phyloP scores from a whole-genome alignment of 768 basidiomycete species.

The Tulasnella sp. region DNA sequence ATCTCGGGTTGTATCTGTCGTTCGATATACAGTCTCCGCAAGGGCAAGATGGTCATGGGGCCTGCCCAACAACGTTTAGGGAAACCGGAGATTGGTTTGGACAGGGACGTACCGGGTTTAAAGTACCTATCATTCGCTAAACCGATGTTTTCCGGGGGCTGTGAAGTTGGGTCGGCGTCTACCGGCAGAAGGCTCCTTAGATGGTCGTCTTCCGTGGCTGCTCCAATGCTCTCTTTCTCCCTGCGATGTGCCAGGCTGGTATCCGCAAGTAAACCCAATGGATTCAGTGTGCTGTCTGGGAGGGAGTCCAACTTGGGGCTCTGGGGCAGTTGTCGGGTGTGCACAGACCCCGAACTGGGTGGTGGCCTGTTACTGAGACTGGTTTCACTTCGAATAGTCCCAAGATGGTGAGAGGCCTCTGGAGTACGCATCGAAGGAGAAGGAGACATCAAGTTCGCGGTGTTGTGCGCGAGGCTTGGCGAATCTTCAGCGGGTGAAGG shows the following conservation, averaged over 20 bases:
- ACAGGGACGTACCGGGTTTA: constrained; percentile 56
- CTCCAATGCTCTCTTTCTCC: constrained; percentile 29
- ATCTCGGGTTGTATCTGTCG: constrained; percentile 88
- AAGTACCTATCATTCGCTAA: constrained; percentile 84
- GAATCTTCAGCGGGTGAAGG: constrained; percentile 31
- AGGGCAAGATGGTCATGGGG: constrained; percentile 77
- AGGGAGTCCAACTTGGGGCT: constrained; percentile 74
- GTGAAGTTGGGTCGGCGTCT: constrained; percentile 26
- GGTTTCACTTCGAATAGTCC: not conserved
- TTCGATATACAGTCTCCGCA: constrained; percentile 73
- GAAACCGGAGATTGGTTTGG: not conserved
- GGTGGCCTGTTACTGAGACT: constrained; percentile 16
- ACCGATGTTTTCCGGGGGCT: constrained; percentile 36
- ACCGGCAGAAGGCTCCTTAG: constrained; percentile 30
- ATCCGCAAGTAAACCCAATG: constrained; percentile 84
- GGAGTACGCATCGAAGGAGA: constrained; percentile 41
- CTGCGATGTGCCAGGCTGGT: constrained; percentile 37
- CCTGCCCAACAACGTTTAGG: constrained; percentile 32
- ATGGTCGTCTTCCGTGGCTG: not conserved
- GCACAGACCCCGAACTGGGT: constrained; percentile 12
- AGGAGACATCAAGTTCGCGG: not conserved
- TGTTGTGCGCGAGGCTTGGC: not conserved
- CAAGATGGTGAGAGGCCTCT: constrained; percentile 24
- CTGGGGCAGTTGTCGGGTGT: constrained; percentile 8
- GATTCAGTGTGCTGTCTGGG: constrained; percentile 86